Conservation (phyloP, 225 moss, liverwort and hornwort genomes). For the Lunularia cruciata region DNA sequence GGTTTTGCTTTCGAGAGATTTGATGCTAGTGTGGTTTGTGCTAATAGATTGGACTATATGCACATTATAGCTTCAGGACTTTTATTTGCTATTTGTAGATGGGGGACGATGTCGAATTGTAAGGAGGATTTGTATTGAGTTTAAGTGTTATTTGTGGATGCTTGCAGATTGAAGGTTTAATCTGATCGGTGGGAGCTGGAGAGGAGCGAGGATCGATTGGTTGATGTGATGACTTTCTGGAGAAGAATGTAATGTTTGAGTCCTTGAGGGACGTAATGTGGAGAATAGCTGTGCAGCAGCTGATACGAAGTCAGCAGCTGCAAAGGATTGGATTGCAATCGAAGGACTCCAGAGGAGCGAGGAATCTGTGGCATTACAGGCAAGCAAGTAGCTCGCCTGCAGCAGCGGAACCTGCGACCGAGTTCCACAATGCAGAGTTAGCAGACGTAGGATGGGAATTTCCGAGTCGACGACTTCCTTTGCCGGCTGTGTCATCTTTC, state of each 20-base stretch:
- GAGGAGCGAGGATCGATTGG: too few species aligned
- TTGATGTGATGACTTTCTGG: too few species aligned
- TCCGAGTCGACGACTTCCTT: conserved; percentile 6
- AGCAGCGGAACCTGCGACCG: conserved; percentile 18
- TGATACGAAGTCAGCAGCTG: conserved; percentile 26
- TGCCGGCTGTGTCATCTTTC: conserved; percentile 11
- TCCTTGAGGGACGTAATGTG: conserved; percentile 39
- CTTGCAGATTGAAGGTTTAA: too few species aligned
- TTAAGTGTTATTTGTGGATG: too few species aligned
- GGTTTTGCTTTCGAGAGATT: too few species aligned
- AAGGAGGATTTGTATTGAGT: too few species aligned
- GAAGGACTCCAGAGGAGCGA: conserved; percentile 2
- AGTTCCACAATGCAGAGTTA: conserved; percentile 24
- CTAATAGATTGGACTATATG: too few species aligned
- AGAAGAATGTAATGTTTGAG: conserved; percentile 2
- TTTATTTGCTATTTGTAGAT: too few species aligned
- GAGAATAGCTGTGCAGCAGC: conserved; percentile 43
- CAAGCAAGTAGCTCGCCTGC: conserved; percentile 28
- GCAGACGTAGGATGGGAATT: conserved; percentile 40
- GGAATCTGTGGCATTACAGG: conserved; percentile 22
- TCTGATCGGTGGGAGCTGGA: too few species aligned
- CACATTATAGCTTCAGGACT: too few species aligned
- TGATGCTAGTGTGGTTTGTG: too few species aligned
- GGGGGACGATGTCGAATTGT: too few species aligned
- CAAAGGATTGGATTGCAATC: conserved; percentile 10